These are phyloP conservation scores for Puccinia novopanici DNA, from an alignment of 1,284 basidiomycete genomes.

Conservation along the genomic window DNA sequence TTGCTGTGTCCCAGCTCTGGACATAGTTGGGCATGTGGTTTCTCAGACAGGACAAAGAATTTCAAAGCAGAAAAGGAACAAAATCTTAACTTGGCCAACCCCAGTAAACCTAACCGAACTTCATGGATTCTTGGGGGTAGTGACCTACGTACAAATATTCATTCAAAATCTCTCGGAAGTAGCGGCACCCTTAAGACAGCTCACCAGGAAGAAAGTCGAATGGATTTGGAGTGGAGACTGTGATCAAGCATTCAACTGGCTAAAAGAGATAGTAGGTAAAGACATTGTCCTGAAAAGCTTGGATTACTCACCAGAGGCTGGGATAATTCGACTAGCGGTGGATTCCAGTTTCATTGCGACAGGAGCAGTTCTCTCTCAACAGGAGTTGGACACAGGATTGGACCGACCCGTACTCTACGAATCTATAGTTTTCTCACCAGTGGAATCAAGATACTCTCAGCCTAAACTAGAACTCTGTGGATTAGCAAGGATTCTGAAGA, in stretches of 20 bases:
- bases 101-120: background rate
- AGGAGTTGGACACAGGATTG: background rate
- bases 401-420: constrained; percentile 5
- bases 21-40: background rate
- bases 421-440: background rate
- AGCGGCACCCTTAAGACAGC: background rate
- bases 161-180: background rate
- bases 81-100: constrained; percentile 8
- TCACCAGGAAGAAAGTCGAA: background rate
- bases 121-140: background rate
- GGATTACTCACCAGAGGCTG: background rate
- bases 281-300: background rate
- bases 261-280: background rate
- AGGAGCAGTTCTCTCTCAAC: constrained; percentile 8
- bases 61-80: constrained; percentile 3
- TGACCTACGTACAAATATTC: constrained; percentile 23
- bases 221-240: background rate
- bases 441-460: constrained; percentile 40
- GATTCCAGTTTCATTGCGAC: constrained; percentile 9
- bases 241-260: background rate
- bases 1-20: background rate
- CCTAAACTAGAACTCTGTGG: constrained; percentile 27
- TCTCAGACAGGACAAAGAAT: background rate
- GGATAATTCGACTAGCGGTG: background rate
- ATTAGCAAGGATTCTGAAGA: constrained; percentile 25